Evolutionary conservation across 148 eudicot species (phyloP), one percentile per base, ranked within the genome.

Genomic region (Silene latifolia): DNA sequence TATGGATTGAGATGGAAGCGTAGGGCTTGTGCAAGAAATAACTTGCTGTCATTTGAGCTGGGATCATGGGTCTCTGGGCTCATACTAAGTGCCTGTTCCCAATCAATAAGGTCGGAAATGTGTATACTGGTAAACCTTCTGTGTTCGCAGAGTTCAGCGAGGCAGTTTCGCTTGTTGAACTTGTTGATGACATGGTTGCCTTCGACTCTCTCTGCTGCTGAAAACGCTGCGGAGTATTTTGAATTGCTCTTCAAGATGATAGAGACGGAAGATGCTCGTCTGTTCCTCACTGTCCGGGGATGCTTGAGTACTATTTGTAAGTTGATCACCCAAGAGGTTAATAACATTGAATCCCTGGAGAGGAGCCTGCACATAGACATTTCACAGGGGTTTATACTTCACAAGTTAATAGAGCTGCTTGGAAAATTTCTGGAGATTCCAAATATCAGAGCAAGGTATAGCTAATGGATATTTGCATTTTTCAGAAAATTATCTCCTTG

Each of bases 11-110:
- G 93, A 83, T 96, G 99, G 99, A 96, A 91, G 79, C 91, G 94
- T 1, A 86, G 85, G 78, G 83, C 89, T 74, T 85, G 83, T 70
- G 78, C 78, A 63, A 90, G 86, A 80, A 87, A 82, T 78, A 94
- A 86, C 60, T 75, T 89, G 73, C 79, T 86, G 79, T 88, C 97
- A 17, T 96, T 96, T 88, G 99, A 96, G 77, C 88, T 96, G 69
- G 99, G 99, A 24, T 93, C 99, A 47, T 96, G 99, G 99, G 99
- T 96, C 78, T 90, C 98, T 44, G 99, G 88, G 79, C 99, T 96
- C 62, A 87, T 89, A 81, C 80, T 96, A 76, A 96, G 99, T 84
- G 95, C 98, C 71, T 96, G 98, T 78, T 96, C 98, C 67, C 99
- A 90, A 79, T 96, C 99, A 54, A 96, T 96, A 81, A 86, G 99